A percentile compares a stretch with the other conserved stretches of the same genome.
Evolutionary conservation across 371 early-diverging fungal species (phyloP).

Genomic region (Paraphysoderma sedebokerense): DNA sequence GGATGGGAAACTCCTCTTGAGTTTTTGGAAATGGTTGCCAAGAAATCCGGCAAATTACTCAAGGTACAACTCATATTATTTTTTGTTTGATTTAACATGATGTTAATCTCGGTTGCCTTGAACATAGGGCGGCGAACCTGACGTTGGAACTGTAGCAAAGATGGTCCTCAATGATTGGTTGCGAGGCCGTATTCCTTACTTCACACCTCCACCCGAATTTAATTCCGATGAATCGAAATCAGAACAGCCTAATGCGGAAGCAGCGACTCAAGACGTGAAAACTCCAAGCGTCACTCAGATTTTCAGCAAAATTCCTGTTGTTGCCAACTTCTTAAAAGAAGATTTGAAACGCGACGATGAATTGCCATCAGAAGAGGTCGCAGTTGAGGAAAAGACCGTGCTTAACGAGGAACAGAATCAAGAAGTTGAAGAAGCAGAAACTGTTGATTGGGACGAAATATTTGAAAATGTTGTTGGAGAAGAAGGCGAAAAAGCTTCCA

Average conservation of each 20-base stretch:
- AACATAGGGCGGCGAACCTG: constrained; percentile 76
- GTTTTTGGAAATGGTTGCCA: constrained; percentile 79
- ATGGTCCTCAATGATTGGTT: constrained; percentile 99
- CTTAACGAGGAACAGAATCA: constrained; percentile 15
- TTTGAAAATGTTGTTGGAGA: constrained; percentile 65
- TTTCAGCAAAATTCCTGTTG: constrained; percentile 66
- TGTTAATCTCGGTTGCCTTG: background rate
- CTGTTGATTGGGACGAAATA: constrained; percentile 74
- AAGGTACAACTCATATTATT: constrained; percentile 28
- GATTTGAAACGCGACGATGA: constrained; percentile 48
- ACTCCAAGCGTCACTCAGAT: constrained; percentile 55
- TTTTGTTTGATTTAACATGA: background rate
- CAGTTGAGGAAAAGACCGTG: constrained; percentile 22
- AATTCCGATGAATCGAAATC: background rate
- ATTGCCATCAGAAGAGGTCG: constrained; percentile 16
- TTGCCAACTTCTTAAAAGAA: constrained; percentile 52
- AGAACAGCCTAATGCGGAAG: too few relatives aligned
- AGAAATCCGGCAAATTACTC: constrained; percentile 77
- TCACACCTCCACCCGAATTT: constrained; percentile 59
- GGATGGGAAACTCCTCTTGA: constrained; percentile 66
- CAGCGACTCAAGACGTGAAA: constrained; percentile 1
- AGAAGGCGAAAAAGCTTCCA: constrained; percentile 36
- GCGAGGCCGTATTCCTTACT: constrained; percentile 96
- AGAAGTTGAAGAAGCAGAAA: constrained; percentile 13
- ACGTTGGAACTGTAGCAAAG: constrained; percentile 82